Conservation (phyloP, 192 early-diverging fungal species). For the Coemansia asiatica region DNA sequence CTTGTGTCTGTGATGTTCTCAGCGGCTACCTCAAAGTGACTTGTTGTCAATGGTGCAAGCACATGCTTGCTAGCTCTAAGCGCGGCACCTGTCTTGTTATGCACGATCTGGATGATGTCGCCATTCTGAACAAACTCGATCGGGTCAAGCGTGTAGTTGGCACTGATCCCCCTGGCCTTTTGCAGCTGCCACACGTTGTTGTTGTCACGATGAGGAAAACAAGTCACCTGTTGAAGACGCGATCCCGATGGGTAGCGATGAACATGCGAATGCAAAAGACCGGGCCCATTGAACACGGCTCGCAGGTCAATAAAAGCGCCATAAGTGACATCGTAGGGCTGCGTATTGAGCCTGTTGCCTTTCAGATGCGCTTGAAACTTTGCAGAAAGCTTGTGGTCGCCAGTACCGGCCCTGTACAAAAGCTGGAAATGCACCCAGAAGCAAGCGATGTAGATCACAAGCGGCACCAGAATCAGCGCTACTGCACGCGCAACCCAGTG, state of each 20-base stretch:
- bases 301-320: conserved; percentile 37
- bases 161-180: conserved; percentile 25
- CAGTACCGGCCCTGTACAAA: conserved; percentile 77
- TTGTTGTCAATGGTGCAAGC: conserved; percentile 63
- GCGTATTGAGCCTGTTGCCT: conserved; percentile 68
- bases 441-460: conserved; percentile 75
- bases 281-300: conserved; percentile 36
- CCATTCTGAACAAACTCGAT: conserved; percentile 66
- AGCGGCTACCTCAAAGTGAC: conserved; percentile 64
- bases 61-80: conserved; percentile 66
- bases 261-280: conserved; percentile 64
- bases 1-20: conserved; percentile 61
- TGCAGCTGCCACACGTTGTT: conserved; percentile 73
- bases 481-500: conserved; percentile 87
- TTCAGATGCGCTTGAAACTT: conserved; percentile 81
- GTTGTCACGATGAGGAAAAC: conserved; percentile 72
- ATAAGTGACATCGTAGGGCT: conserved; percentile 43
- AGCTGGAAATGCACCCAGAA: conserved; percentile 93
- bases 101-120: conserved; percentile 77
- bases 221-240: conserved; percentile 84
- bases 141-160: conserved; percentile 49
- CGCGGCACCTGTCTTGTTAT: conserved; percentile 59
- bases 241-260: conserved; percentile 65
- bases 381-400: conserved; percentile 90
- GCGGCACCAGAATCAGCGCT: conserved; percentile 80